Evolutionary conservation across 805 yeast genomes (phyloP), one percentile per base, ranked within the genome.

Genomic region (Ogataea neopini): DNA sequence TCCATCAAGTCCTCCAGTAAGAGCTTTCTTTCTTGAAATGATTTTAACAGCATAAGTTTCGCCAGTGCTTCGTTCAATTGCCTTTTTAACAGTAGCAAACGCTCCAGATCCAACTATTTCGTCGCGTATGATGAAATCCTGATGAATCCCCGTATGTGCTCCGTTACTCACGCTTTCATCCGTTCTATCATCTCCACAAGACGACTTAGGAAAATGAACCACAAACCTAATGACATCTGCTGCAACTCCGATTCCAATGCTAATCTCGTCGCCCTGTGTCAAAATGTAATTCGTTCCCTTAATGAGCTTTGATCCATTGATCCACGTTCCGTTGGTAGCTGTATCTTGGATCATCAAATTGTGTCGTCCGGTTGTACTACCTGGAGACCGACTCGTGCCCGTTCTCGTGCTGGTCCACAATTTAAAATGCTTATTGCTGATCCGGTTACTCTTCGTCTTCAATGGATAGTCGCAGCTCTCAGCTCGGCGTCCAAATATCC

Each of bases 51-150:
- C 99, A 65, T 73, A 90, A 4, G 92, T 79, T 54, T 83, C 81
- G 11, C 98, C 98, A 0, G 96, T 82, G 6, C 80, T 68, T 51
- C 97, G 77, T 60, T 90, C 94, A 1, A 91, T 81, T 4, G 95
- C 97, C 62, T 88, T 88, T 56, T 89, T 85, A 23, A 94, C 99
- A 1, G 91, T 86, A 5, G 98, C 98, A 75, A 92, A 92, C 8
- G 98, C 98, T n/a, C 99, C 99, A 58, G 89, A 94, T 1, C 99
- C 99, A 1, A 92, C 87, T 13, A 88, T 83, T 59, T 87, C 96
- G 62, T 85, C 88, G 49, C 84, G 79, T 17, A 92, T 80, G 11
- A 88, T 85, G 66, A 84, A 94, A 59, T 85, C 71, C 17, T 55
- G 54, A 42, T 61, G 57, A 13, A 69, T 52, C 49, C 76, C 58